Conservation (phyloP, 2,329 filamentous ascomycete genomes). For the Aspergillus nomiae region DNA sequence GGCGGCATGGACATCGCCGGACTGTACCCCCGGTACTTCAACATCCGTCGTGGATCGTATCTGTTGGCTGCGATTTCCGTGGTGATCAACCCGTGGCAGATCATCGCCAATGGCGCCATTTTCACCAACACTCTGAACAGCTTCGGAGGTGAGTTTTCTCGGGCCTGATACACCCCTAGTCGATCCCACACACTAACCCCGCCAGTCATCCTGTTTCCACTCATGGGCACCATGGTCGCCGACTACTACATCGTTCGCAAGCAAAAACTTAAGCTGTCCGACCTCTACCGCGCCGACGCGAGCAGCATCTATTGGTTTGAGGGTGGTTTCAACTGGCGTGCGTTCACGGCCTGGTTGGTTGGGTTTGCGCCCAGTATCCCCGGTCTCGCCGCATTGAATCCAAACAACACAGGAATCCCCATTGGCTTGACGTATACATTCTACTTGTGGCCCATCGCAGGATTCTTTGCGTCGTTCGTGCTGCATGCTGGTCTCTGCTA, state of each 20-base stretch:
- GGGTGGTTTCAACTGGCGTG: slow-evolving; percentile 49
- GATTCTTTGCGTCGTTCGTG: neutral
- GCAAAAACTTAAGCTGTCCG: slow-evolving; percentile 44
- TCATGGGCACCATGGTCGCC: slow-evolving; percentile 32
- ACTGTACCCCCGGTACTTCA: slow-evolving; percentile 56
- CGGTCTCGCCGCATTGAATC: neutral
- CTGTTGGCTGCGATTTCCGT: slow-evolving; percentile 12
- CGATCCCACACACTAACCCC: neutral
- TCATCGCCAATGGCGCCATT: slow-evolving; percentile 48
- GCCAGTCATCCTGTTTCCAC: neutral
- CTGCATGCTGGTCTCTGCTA: neutral
- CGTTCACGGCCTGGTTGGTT: slow-evolving; percentile 31
- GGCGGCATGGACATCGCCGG: slow-evolving; percentile 58
- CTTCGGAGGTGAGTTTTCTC: slow-evolving; percentile 33
- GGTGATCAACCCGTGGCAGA: slow-evolving; percentile 52
- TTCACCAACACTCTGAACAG: slow-evolving; percentile 52
- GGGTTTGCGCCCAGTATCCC: neutral
- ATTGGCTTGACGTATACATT: neutral
- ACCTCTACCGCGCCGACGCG: slow-evolving; percentile 44
- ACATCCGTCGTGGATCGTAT: slow-evolving; percentile 58
- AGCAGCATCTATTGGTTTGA: slow-evolving; percentile 47
- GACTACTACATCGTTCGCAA: slow-evolving; percentile 38
- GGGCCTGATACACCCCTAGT: neutral
- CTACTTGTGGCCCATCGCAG: neutral
- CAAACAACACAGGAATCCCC: neutral